A percentile compares a stretch with the other conserved stretches of the same genome.
Evolutionary conservation across 2,329 filamentous ascomycete species (phyloP).

Genomic region (Sporothrix variecibatus): DNA sequence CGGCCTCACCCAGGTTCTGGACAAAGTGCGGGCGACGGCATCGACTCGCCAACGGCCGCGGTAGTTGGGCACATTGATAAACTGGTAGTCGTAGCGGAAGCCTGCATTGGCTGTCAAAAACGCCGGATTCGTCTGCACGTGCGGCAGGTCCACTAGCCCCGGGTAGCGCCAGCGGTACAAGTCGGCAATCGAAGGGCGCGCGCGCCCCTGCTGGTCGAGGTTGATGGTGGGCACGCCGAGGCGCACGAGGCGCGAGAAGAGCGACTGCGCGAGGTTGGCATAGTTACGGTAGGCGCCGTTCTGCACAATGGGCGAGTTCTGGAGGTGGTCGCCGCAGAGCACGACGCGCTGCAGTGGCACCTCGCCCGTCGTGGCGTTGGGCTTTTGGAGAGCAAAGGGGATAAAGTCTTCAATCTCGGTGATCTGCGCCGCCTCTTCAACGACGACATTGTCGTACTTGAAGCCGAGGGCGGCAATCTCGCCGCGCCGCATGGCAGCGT

Average conservation of each 20-base stretch:
- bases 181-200: conserved; percentile 80
- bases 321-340: conserved; percentile 90
- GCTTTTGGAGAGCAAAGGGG: conserved; percentile 86
- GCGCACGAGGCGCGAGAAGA: conserved; percentile 88
- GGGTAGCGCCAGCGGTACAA: conserved; percentile 95
- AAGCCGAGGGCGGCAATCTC: conserved; percentile 93
- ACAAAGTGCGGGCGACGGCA: conserved; percentile 94
- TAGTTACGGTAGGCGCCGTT: conserved; percentile 93
- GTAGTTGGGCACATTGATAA: conserved; percentile 93
- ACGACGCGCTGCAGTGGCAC: conserved; percentile 83
- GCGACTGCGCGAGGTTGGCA: conserved; percentile 91
- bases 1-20: conserved; percentile 93
- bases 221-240: conserved; percentile 88
- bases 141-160: conserved; percentile 74
- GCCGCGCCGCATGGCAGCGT: conserved; percentile 89
- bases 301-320: conserved; percentile 95
- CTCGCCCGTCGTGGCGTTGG: conserved; percentile 71
- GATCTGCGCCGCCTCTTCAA: conserved; percentile 98
- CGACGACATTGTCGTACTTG: conserved; percentile 94
- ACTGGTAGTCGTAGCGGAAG: conserved; percentile 93
- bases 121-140: conserved; percentile 67
- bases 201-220: conserved; percentile 91
- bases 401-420: conserved; percentile 98
- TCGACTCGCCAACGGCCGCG: conserved; percentile 82
- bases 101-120: conserved; percentile 85